Evolutionary conservation across 495 filamentous ascomycete species (phyloP), one percentile per base, ranked within the genome.

Genomic region (Friedmanniomyces endolithicus): DNA sequence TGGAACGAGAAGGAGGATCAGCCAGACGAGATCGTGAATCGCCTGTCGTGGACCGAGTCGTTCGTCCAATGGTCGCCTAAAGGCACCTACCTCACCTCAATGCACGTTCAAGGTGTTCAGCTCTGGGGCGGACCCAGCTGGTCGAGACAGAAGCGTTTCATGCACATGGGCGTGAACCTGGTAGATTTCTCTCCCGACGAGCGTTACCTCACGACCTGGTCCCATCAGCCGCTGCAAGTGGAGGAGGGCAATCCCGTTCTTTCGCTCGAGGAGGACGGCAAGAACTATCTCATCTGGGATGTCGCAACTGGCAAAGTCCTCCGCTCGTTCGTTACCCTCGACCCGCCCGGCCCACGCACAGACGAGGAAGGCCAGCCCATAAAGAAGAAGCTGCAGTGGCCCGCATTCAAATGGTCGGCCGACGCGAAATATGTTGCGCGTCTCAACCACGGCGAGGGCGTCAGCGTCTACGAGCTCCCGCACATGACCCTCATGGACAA

Each of bases 221-320:
- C 90, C 24, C 86, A 90, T 68, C 77, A 85, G 29, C 87, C 92
- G 23, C 90, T 98, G 60, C 77, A 83, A 56, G 88, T 98, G 29
- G 87, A 90, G 37, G 92, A 97, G 65, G 86, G 86, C 25, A 79
- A 89, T 61, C 85, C 90, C 6, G 70, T 86, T 2, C 72, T 98
- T 31, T 82, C 86, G 7, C 70, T 86, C 56, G 92, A 96, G 65
- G 92, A 98, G 66, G 92, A 98, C 62, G 92, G 92, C 58, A 96
- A 97, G 78, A 94, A 95, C 76, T 96, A 96, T 65, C 85, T 98
- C 63, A 87, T 98, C 63, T 98, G 92, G 92, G 92, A 98, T 70
- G 81, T 97, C 51, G 87, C 85, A 58, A 88, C 92, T 6, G 80
- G 81, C 54, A 94, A 94, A 65, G 84, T 89, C 27, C 75, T 98